phyloP scores from a whole-genome alignment of 1,284 basidiomycete genomes.

The Melampsora americana region DNA sequence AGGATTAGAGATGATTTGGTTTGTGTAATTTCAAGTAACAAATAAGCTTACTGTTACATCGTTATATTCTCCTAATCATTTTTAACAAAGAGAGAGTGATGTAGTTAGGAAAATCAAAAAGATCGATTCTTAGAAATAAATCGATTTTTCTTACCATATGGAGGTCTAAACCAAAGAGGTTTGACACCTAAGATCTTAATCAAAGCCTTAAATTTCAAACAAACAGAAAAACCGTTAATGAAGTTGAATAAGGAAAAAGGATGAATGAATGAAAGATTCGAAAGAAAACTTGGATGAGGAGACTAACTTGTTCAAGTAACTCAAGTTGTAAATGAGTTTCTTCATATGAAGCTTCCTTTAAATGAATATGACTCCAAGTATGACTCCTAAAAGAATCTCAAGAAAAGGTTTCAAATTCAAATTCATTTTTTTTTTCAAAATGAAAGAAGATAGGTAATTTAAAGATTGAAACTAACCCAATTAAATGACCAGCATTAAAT shows the following conservation, averaged over 20 bases:
- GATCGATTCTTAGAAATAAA: neutral
- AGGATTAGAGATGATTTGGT: neutral
- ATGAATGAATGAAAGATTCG: neutral
- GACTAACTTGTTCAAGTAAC: conserved; percentile 28
- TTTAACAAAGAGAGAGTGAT: neutral
- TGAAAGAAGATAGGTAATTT: too few relatives aligned
- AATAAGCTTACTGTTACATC: conserved; percentile 17
- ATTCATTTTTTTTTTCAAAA: too few relatives aligned
- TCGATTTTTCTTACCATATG: conserved; percentile 23
- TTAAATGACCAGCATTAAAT: conserved; percentile 50
- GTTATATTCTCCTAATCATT: conserved; percentile 48
- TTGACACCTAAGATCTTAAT: conserved; percentile 52
- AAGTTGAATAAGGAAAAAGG: neutral
- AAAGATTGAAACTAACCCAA: conserved; percentile 46
- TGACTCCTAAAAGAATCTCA: conserved; percentile 40
- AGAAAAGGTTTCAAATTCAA: neutral
- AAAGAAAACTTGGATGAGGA: too few relatives aligned
- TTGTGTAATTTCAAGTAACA: neutral
- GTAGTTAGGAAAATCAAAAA: neutral
- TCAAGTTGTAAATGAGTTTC: conserved; percentile 49
- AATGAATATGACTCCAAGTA: conserved; percentile 50
- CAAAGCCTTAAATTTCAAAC: conserved; percentile 47
- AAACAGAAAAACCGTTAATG: neutral
- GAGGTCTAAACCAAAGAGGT: conserved; percentile 49
- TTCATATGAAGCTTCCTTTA: conserved; percentile 46